Base-by-base conservation (phyloP, 352 stramenopile species). In the Pythium graminicola region DNA sequence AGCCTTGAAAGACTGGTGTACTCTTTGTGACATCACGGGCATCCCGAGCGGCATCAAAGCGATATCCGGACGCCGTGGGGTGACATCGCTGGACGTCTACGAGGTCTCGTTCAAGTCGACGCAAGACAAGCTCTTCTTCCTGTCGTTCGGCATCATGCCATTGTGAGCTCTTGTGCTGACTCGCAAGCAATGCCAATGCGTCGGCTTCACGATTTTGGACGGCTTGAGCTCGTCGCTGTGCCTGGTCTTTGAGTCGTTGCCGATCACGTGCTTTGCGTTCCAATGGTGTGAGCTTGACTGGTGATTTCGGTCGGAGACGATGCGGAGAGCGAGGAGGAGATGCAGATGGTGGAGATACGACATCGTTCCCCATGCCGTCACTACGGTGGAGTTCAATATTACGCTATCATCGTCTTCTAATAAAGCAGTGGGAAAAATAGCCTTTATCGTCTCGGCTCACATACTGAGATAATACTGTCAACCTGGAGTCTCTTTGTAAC, bases 61-160 rank as follows among this genome's bases (percentile, higher is more conserved):
- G 55, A 36, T 89, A 89, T 26, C 81, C 81, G 3, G 73, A 78
- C 9, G 67, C 42, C 1, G 75, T 62, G 19, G 76, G 70, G 38
- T 88, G 65, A n/a, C 36, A 59, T 3, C 74, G 68, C 20, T 87
- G 72, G 0, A 62, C 52, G 32, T 81, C 73, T 9, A 89, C 69
- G 9, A 68, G 32, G 39, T 92, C 81, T 26, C 81, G 69, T 38
- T 89, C 78, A 19, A 88, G 57, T 1, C 75, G 61, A 26, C 71
- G 54, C 41, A 89, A 69, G 17, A 86, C 53, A 8, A 92, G 64
- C 48, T 89, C 76, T 63, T 92, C 78, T 42, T 89, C 76, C 36
- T 57, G 45, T 6, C 54, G 53, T 23, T 68, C 60, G 22, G 57
- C 33, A 19, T 24, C 13, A 44, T 68, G 60, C 60, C 60, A 68